Evolutionary conservation across 2,329 filamentous ascomycete species (phyloP), one percentile per base, ranked within the genome.

Genomic region (Colletotrichum australisinense): DNA sequence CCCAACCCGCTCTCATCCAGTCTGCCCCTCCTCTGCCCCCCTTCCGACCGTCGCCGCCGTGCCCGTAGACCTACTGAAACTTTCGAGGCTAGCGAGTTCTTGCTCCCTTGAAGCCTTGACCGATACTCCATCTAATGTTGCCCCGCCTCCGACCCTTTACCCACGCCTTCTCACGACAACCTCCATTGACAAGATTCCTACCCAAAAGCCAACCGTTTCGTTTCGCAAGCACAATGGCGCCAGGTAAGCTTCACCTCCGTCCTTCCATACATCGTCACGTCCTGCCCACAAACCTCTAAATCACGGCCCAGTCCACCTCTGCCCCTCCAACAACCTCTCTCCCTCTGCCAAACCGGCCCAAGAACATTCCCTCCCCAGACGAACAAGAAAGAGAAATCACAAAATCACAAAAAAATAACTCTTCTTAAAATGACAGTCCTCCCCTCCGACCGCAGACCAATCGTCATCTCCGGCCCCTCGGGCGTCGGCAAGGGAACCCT

Each of bases 401-500:
- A 64, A 55, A 55, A 8, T 14, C 32, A 28, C 14, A 42, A 42
- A 12, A 16, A 12, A 5, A 42, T 52, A 42, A 59, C 30, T n/a
- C n/a, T 4, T 46, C 11, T 12, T n/a, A 24, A 46, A 46, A 35
- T 35, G 42, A 22, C 59, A 16, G 53, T 81, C 22, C 38, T 49
- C 66, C 76, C 86, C n/a, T 75, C 84, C 67, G 87, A 90, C 79
- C 83, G 84, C 76, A 89, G 90, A 38, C 93, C 93, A 16, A 87
- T 96, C 78, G 91, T 97, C 78, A 93, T 97, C 83, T 94, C 92
- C 62, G 94, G 94, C 69, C 94, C 94, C 74, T 93, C 91, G 12
- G 94, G 94, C 81, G 90, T 94, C 60, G 94, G 94, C 77, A 97
- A 97, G 85, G 93, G 93, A 77, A 96, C 94, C 14, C 91, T 96